Evolutionary conservation across 768 basidiomycete genomes (phyloP), one percentile per base, ranked within the genome.

Genomic region (Cytidiella melzeri): DNA sequence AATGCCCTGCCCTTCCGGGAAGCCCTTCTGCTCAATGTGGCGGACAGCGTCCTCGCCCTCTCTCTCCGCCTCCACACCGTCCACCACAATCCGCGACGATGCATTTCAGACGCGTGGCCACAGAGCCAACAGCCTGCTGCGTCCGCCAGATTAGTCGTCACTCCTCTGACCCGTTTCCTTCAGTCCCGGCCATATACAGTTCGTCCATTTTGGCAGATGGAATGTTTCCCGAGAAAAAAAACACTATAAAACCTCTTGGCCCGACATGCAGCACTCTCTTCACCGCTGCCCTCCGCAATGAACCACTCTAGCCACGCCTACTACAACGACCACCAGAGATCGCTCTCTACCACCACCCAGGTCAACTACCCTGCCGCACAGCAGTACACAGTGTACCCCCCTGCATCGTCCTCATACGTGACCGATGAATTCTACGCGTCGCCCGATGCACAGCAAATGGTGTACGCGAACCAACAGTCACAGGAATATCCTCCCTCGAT

Each of bases 221-320:
- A 41, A 43, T 43, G 37, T 15, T n/a, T 44, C 21, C 25, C 19
- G 45, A 39, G 28, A 48, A 57, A 53, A 53, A 55, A 54, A 54
- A 40, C n/a, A n/a, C 36, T 34, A 43, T 21, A 23, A 10, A 39
- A 3, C 47, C 40, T 26, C 48, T 19, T 47, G 26, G 24, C 26
- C 20, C 43, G 43, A 43, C 28, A 39, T 50, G 48, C 28, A 24
- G 36, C 52, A 20, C 39, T 25, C 50, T 7, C 41, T 34, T 24
- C 46, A 42, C 18, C 25, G 43, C 24, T 15, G 41, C 48, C 41
- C 27, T 39, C 21, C 48, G 41, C 53, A n/a, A 44, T 47, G 40
- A 37, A 48, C 46, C 55, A n/a, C n/a, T n/a, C n/a, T n/a, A n/a
- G n/a, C n/a, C n/a, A 50, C 7, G 26, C 34, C 21, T 27, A 45